Evolutionary conservation across 2,329 filamentous ascomycete species (phyloP).

Genomic region (Fusarium clavum): DNA sequence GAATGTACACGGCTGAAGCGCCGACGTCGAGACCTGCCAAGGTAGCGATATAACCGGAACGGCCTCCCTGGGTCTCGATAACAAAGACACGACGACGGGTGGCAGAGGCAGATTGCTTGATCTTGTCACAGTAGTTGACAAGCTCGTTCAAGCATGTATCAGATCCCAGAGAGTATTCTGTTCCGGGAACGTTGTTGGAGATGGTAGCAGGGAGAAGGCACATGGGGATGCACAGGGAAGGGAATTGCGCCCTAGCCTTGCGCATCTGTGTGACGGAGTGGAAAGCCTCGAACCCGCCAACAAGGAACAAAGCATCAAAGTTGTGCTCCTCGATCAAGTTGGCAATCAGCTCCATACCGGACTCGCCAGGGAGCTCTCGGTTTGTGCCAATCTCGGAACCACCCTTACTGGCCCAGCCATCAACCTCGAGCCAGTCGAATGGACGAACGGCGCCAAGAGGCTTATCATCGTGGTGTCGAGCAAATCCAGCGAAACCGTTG

Average conservation of each 20-base stretch:
- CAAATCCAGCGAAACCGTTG: constrained; percentile 95
- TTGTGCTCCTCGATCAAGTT: constrained; percentile 86
- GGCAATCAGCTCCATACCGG: constrained; percentile 84
- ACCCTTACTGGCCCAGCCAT: constrained; percentile 94
- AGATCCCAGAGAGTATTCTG: constrained; percentile 95
- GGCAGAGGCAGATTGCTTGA: constrained; percentile 95
- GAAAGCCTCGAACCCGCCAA: constrained; percentile 97
- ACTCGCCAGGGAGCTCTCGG: constrained; percentile 87
- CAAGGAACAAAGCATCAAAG: constrained; percentile 90
- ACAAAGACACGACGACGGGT: constrained; percentile 95
- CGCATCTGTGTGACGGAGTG: constrained; percentile 90
- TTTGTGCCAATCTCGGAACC: constrained; percentile 99
- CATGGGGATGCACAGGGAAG: constrained; percentile 92
- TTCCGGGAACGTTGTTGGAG: constrained; percentile 97
- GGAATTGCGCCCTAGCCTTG: constrained; percentile 80
- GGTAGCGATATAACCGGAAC: constrained; percentile 93
- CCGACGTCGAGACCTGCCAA: constrained; percentile 92
- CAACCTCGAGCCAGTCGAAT: constrained; percentile 93
- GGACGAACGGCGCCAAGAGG: constrained; percentile 85
- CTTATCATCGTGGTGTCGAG: constrained; percentile 87
- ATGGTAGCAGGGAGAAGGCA: constrained; percentile 94
- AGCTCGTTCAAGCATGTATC: constrained; percentile 97
- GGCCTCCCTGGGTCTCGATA: constrained; percentile 96
- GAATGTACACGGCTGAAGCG: constrained; percentile 93
- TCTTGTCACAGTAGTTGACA: constrained; percentile 95